These are phyloP conservation scores for Cladosporium sp. DNA, from an alignment of 2,329 filamentous ascomycete species.

Conservation along the genomic window DNA sequence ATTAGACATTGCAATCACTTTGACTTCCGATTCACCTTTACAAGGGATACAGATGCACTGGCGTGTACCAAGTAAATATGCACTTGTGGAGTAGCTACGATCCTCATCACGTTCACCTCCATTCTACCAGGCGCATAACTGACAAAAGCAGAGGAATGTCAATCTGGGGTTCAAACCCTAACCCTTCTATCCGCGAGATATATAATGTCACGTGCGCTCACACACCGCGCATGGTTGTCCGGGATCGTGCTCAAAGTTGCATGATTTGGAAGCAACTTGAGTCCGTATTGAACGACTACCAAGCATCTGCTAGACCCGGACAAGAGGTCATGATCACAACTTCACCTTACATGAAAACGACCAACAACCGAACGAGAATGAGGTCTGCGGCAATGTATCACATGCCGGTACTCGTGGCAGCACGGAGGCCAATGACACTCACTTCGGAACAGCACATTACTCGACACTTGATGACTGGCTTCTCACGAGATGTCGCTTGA, in stretches of 20 bases:
- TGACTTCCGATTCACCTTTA: too few species aligned
- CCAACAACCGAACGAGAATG: not conserved
- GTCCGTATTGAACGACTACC: not conserved
- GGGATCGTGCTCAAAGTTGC: not conserved
- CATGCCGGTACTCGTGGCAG: not conserved
- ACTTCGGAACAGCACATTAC: not conserved
- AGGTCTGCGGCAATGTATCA: not conserved
- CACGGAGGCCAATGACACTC: not conserved
- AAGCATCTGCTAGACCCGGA: not conserved
- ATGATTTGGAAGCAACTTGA: not conserved
- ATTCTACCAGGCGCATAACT: not conserved
- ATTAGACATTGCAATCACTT: not conserved
- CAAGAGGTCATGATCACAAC: not conserved
- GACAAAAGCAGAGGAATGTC: too few species aligned
- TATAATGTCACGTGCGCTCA: not conserved
- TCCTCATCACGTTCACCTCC: not conserved
- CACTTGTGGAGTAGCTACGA: not conserved
- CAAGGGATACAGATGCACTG: too few species aligned
- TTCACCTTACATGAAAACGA: not conserved
- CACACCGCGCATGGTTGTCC: not conserved
- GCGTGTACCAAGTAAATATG: not conserved
- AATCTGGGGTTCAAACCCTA: not conserved
- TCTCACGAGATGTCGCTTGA: not conserved
- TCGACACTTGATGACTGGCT: not conserved
- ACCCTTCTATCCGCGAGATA: not conserved